A percentile compares a stretch with the other conserved stretches of the same genome.
Conservation (phyloP, 495 filamentous ascomycete species). For the Penicillium nucicola region DNA sequence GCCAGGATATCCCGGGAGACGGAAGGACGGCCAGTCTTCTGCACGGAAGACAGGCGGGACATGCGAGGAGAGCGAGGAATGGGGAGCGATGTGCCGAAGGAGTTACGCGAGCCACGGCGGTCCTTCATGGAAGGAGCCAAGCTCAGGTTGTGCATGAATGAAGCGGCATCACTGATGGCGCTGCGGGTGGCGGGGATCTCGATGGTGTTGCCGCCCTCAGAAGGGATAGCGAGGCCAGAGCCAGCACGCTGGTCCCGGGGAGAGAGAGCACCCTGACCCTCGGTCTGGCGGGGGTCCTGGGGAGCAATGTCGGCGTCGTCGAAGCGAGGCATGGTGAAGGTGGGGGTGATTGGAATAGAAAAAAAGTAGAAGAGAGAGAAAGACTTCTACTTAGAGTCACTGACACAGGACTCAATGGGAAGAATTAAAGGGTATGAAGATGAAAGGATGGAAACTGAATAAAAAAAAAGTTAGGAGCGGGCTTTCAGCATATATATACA, state of each 20-base stretch:
- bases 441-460: neutral
- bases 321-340: slow-evolving; percentile 58
- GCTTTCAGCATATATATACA: too few species aligned
- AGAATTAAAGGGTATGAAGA: slow-evolving; percentile 11
- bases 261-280: slow-evolving; percentile 20
- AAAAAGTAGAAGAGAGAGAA: slow-evolving; percentile 1
- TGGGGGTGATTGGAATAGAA: neutral
- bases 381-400: slow-evolving; percentile 8
- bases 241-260: slow-evolving; percentile 21
- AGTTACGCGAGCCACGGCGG: slow-evolving; percentile 70
- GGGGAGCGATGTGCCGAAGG: slow-evolving; percentile 72
- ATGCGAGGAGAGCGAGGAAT: slow-evolving; percentile 70
- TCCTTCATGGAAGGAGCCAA: slow-evolving; percentile 63
- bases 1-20: slow-evolving; percentile 66
- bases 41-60: slow-evolving; percentile 60
- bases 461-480: neutral
- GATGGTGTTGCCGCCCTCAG: slow-evolving; percentile 51
- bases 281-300: slow-evolving; percentile 27
- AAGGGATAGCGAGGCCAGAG: slow-evolving; percentile 45
- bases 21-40: slow-evolving; percentile 40
- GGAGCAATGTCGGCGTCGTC: slow-evolving; percentile 54
- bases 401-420: slow-evolving; percentile 11
- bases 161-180: slow-evolving; percentile 63
- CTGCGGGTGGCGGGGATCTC: slow-evolving; percentile 72
- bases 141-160: slow-evolving; percentile 73